Base-by-base conservation (phyloP, 2,329 filamentous ascomycete genomes). In the Tolypocladium cylindrosporum region DNA sequence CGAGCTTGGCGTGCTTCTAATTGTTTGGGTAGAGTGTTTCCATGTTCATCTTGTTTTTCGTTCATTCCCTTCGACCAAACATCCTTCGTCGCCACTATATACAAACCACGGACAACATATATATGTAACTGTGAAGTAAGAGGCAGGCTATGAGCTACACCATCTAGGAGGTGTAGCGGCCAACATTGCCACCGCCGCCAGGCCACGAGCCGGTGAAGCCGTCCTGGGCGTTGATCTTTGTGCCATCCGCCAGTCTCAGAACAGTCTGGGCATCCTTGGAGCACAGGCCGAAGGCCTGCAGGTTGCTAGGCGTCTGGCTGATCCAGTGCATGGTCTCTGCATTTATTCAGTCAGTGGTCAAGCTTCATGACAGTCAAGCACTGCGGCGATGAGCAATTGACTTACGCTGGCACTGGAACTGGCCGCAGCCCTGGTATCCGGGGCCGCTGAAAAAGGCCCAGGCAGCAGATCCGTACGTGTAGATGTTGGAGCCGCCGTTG, bases 391-490 rank as follows among this genome's bases (percentile, higher is more conserved):
- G 45, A 50, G 3, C 27, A 50, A 11, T 50, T 9, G 5, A 62
- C 66, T 67, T 63, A 67, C 65, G 61, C 59, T 76, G 70, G 59
- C 74, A 73, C 55, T 69, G 61, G 54, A 63, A 71, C 34, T 62
- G 58, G 19, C 69, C 68, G 4, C 74, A 74, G 7, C 56, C 34
- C 59, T 74, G 70, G 48, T 74, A 72, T 0, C 67, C 65, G 1
- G 73, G 73, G 1, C 74, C 74, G 57, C 68, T 72, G 65, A 75
- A 77, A 65, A 77, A 77, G 0, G 68, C 71, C 73, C 75, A 78
- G 11, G 70, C 71, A 0, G 74, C 76, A n/a, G 72, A 73, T 8
- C 71, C 73, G 60, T 76, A 77, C 1, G 69, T 72, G 55, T 71
- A 71, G 48, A 78, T 72, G 50, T 73, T 65, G 37, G 69, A 70